Conservation (phyloP, 352 stramenopile species). For the Salisapilia sapeloensis region DNA sequence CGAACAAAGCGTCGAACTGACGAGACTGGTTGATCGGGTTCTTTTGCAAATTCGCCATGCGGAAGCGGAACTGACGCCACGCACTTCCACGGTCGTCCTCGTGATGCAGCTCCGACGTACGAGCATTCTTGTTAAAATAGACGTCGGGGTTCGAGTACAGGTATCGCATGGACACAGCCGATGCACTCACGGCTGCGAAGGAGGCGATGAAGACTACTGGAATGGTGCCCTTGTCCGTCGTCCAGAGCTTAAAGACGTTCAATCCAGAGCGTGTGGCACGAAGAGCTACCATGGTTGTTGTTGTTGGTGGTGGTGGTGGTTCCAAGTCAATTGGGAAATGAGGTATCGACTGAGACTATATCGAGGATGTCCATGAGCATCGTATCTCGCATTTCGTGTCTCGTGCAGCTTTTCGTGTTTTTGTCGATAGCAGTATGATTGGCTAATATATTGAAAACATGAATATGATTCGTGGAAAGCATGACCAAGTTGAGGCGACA, state of each 20-base stretch:
- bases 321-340: no score
- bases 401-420: no score
- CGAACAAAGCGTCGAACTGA: conserved; percentile 35
- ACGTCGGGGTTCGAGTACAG: conserved; percentile 37
- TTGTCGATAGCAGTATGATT: no score
- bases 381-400: no score
- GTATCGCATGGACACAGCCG: conserved; percentile 18
- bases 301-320: no score
- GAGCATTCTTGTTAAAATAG: conserved; percentile 46
- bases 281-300: conserved; percentile 9
- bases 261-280: conserved; percentile 14
- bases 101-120: conserved; percentile 23
- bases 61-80: conserved; percentile 50
- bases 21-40: conserved; percentile 66
- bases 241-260: conserved; percentile 31
- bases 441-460: no score
- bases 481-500: no score
- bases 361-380: no score
- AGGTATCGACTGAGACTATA: no score
- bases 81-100: conserved; percentile 14
- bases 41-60: conserved; percentile 37
- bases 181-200: conserved; percentile 15
- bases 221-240: conserved; percentile 37
- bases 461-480: no score
- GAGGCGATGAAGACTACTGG: conserved; percentile 29